phyloP scores from a whole-genome alignment of 306 rosid genomes.

The Cicer cuneatum region DNA sequence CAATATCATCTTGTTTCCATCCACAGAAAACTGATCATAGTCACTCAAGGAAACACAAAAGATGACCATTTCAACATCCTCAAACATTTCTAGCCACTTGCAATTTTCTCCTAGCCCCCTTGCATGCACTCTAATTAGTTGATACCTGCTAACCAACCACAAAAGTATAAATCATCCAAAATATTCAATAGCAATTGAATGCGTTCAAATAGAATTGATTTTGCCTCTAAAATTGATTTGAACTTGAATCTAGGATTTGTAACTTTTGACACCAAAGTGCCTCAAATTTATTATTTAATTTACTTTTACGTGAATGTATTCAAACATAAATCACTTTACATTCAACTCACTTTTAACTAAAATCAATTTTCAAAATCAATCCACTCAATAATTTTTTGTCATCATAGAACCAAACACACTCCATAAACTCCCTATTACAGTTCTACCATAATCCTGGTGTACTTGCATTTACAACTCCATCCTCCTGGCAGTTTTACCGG shows the following conservation, averaged over 20 bases:
- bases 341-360: too few relatives aligned
- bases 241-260: too few relatives aligned
- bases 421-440: neutral
- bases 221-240: too few relatives aligned
- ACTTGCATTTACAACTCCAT: neutral
- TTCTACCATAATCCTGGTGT: slow-evolving; percentile 29
- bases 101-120: slow-evolving; percentile 82
- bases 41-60: slow-evolving; percentile 90
- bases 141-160: slow-evolving; percentile 50
- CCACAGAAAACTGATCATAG: slow-evolving; percentile 77
- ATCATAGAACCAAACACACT: neutral
- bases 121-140: slow-evolving; percentile 57
- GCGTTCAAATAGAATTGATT: too few relatives aligned
- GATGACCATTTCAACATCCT: slow-evolving; percentile 87
- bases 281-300: too few relatives aligned
- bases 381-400: too few relatives aligned
- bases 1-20: slow-evolving; percentile 79
- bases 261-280: too few relatives aligned
- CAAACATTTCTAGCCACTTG: slow-evolving; percentile 99
- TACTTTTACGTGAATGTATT: too few relatives aligned
- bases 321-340: too few relatives aligned
- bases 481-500: neutral
- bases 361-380: too few relatives aligned
- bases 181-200: slow-evolving; percentile 17
- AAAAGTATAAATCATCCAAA: slow-evolving; percentile 31